Evolutionary conservation across 306 rosid species (phyloP), one percentile per base, ranked within the genome.

Genomic region (Prunus kanzakura): DNA sequence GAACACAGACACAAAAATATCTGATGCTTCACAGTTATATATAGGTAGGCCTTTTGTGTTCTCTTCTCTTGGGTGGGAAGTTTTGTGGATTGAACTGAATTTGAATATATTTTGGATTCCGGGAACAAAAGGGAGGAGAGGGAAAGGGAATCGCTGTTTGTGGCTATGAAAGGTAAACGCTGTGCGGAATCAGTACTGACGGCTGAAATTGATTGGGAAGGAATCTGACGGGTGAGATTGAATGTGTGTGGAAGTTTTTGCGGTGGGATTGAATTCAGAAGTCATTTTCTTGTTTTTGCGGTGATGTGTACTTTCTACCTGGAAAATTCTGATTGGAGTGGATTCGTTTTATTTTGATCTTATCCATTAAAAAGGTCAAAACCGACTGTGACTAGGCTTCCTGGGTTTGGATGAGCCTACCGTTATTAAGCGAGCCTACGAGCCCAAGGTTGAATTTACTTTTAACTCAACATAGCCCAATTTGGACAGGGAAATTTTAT

Each of bases 61-160:
- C 43, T 38, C 9, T 38, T 6, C 41, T 35, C 43, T 38, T 38
- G 43, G 43, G 43, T 6, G 43, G 43, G 43, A 38, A 1, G 43
- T 38, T 38, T 38, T 38, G 43, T 47, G 52, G 14, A 22, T 15
- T 68, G 6, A 74, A 65, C 69, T 54, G 25, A 5, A 82, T 52
- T 74, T 74, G 69, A 74, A 66, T 74, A 14, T 32, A 14, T 25
- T 78, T 82, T 82, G 86, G 80, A 64, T 68, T 64, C 86, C 80
- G 80, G 49, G 19, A 63, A 45, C 15, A 25, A 47, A 47, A 11
- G 4, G 9, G 52, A 12, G 16, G 23, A n/a, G 60, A 13, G 71
- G n/a, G 66, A 22, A 65, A 19, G 43, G 13, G 74, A 64, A 41
- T 69, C 68, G 46, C 61, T 61, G 76, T 9, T 35, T 11, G 61